phyloP scores from a whole-genome alignment of 1,284 basidiomycete genomes.

The Pulveroboletus sp. region DNA sequence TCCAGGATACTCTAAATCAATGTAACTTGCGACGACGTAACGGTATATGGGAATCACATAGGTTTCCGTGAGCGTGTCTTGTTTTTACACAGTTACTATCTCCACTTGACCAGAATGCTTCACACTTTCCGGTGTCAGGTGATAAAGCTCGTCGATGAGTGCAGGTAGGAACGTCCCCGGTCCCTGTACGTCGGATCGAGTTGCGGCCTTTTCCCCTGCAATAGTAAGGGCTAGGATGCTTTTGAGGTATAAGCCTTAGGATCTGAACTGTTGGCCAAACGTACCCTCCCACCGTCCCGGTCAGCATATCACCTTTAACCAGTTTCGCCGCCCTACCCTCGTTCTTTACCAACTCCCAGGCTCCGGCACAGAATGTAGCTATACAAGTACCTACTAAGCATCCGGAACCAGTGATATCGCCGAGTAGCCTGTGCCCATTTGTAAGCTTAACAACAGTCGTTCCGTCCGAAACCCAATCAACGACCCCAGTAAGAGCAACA shows the following conservation, averaged over 20 bases:
- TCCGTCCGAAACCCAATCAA: constrained; percentile 90
- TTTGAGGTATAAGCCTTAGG: constrained; percentile 17
- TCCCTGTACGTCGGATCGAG: constrained; percentile 70
- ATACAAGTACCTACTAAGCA: constrained; percentile 84
- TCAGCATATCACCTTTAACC: constrained; percentile 71
- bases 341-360: constrained; percentile 41
- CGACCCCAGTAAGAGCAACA: constrained; percentile 80
- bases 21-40: no score
- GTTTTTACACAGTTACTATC: constrained; percentile 25
- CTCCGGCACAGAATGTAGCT: constrained; percentile 77
- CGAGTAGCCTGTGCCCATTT: constrained; percentile 80
- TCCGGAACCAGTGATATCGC: constrained; percentile 86
- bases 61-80: no score
- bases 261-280: constrained; percentile 20
- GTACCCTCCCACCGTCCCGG: constrained; percentile 77
- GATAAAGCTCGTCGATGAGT: constrained; percentile 80
- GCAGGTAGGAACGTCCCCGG: constrained; percentile 88
- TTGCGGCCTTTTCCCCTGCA: constrained; percentile 80
- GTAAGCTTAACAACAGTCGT: constrained; percentile 61
- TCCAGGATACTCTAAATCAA: background rate
- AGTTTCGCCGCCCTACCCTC: constrained; percentile 42
- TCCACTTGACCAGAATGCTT: constrained; percentile 51
- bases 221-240: constrained; percentile 83
- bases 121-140: constrained; percentile 59
- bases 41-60: no score